phyloP scores from a whole-genome alignment of 306 rosid genomes.

The Mimosa bimucronata region DNA sequence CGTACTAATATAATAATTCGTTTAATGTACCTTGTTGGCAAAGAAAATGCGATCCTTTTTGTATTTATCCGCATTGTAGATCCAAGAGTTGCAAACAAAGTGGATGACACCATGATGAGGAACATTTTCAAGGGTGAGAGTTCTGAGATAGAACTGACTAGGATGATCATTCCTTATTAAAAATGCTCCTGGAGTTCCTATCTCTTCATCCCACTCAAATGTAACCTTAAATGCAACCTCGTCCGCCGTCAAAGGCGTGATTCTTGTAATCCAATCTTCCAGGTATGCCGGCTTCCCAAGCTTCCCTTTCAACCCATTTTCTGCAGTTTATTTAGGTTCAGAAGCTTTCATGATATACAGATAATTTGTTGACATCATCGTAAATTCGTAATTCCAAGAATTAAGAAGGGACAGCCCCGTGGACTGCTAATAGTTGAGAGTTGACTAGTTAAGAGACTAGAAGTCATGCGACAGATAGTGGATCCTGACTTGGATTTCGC shows the following conservation, averaged over 20 bases:
- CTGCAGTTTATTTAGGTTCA: constrained; percentile 31
- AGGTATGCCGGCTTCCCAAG: constrained; percentile 63
- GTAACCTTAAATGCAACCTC: constrained; percentile 56
- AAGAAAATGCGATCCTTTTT: constrained; percentile 73
- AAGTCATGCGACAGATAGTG: background rate
- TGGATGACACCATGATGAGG: constrained; percentile 69
- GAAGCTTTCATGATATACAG: background rate
- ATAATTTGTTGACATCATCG: too few species aligned
- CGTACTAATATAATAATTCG: background rate
- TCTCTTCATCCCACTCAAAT: constrained; percentile 65
- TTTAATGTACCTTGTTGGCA: constrained; percentile 61
- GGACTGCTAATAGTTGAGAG: too few species aligned
- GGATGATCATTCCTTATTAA: constrained; percentile 67
- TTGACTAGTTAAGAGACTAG: background rate
- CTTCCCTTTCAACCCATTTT: constrained; percentile 56
- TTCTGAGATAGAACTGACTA: constrained; percentile 67
- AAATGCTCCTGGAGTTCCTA: constrained; percentile 80
- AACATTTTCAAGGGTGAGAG: constrained; percentile 65
- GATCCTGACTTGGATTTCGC: background rate
- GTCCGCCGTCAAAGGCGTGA: constrained; percentile 52
- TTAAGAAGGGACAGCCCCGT: background rate
- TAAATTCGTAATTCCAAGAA: background rate
- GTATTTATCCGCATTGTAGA: constrained; percentile 65
- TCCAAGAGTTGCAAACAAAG: constrained; percentile 90
- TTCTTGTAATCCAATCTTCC: constrained; percentile 60